Conservation (phyloP, 805 yeast genomes). For the Candida morakotiae region DNA sequence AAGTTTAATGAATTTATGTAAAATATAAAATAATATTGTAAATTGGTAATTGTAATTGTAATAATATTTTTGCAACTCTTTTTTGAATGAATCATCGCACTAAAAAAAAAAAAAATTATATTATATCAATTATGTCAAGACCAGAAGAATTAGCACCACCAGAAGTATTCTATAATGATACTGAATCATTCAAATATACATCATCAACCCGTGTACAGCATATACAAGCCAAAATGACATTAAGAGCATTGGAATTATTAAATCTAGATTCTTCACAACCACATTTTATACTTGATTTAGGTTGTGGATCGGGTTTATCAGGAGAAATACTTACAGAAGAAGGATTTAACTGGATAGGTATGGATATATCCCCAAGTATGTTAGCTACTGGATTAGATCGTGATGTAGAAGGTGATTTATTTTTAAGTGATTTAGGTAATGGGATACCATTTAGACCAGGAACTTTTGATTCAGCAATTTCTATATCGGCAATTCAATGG, state of each 20-base stretch:
- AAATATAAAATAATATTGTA: background rate
- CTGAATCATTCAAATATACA: constrained; percentile 87
- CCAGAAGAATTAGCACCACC: constrained; percentile 98
- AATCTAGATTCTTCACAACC: constrained; percentile 59
- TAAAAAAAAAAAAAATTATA: background rate
- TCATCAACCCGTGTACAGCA: constrained; percentile 95
- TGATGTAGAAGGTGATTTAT: constrained; percentile 89
- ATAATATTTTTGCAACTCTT: too few species aligned
- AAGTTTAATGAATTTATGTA: background rate
- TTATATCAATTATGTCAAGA: constrained; percentile 65
- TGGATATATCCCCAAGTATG: constrained; percentile 97
- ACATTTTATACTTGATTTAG: constrained; percentile 80
- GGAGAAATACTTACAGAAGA: constrained; percentile 94
- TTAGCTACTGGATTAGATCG: constrained; percentile 89
- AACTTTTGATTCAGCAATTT: constrained; percentile 92
- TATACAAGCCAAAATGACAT: constrained; percentile 96
- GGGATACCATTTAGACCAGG: constrained; percentile 97
- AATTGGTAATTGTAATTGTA: background rate
- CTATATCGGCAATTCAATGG: constrained; percentile 97
- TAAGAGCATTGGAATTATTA: constrained; percentile 84
- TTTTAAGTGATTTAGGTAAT: constrained; percentile 86
- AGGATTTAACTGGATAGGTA: constrained; percentile 91
- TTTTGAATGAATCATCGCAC: constrained; percentile 5
- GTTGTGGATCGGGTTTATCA: constrained; percentile 95
- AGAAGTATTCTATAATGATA: constrained; percentile 87